These are phyloP conservation scores for Hygrophorus russula DNA, from an alignment of 768 basidiomycete genomes.

Conservation along the genomic window DNA sequence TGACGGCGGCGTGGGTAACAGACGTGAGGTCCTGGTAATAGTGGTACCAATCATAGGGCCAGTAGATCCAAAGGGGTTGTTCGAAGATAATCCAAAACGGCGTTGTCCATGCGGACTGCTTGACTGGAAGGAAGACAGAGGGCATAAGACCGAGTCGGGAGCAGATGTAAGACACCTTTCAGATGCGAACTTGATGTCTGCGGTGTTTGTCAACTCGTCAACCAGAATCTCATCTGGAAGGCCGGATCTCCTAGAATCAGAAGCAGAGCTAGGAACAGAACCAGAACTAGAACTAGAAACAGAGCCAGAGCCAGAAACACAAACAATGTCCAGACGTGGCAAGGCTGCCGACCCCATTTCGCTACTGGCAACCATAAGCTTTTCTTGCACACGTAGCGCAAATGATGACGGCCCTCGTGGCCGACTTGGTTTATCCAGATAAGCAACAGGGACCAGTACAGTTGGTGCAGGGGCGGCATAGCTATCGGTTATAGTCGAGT, in stretches of 20 bases:
- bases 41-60: too few relatives aligned
- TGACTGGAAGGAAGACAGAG: background rate
- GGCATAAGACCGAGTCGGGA: background rate
- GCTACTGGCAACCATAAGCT: conserved; percentile 13
- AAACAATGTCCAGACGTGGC: background rate
- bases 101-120: background rate
- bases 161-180: background rate
- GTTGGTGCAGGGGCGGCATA: background rate
- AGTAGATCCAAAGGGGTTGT: too few relatives aligned
- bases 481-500: background rate
- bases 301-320: background rate
- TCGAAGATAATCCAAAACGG: too few relatives aligned
- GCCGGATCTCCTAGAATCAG: background rate
- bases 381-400: conserved; percentile 31
- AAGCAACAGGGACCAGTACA: background rate
- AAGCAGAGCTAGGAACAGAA: background rate
- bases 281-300: background rate
- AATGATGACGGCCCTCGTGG: conserved; percentile 26
- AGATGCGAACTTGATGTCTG: background rate
- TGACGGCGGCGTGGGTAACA: too few relatives aligned
- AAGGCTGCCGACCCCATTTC: background rate
- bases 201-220: background rate
- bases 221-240: background rate
- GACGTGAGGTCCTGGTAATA: too few relatives aligned
- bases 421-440: conserved; percentile 11